Evolutionary conservation across 2,329 filamentous ascomycete species (phyloP).

Genomic region (Apiospora malaysiana): DNA sequence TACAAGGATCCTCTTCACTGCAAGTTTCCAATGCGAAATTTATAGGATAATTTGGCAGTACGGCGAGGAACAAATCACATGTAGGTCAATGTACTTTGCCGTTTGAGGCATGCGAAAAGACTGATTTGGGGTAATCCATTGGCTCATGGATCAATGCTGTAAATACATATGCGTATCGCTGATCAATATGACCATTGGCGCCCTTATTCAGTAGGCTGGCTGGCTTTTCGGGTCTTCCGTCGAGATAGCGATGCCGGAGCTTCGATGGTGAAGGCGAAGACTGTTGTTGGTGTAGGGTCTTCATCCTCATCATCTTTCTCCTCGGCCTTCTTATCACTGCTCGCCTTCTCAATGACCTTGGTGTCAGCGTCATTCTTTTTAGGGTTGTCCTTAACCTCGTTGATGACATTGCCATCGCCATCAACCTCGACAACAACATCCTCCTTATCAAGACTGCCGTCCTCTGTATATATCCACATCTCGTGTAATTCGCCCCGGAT

Average conservation of each 20-base stretch:
- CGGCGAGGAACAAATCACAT: neutral
- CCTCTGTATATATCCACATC: constrained; percentile 86
- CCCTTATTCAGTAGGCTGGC: neutral
- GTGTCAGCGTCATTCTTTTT: constrained; percentile 35
- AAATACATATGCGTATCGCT: neutral
- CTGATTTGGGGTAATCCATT: neutral
- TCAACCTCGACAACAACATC: constrained; percentile 64
- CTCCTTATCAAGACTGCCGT: constrained; percentile 60
- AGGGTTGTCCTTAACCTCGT: constrained; percentile 41
- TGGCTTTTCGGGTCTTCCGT: constrained; percentile 18
- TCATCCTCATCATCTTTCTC: constrained; percentile 34
- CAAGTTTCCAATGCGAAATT: neutral
- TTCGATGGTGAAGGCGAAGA: constrained; percentile 40
- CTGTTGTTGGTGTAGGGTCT: constrained; percentile 23
- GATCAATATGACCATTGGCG: neutral
- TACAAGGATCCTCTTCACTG: neutral
- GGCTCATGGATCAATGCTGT: neutral
- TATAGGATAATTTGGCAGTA: no score
- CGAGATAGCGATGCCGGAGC: constrained; percentile 30
- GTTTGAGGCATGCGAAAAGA: neutral
- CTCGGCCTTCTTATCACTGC: constrained; percentile 25
- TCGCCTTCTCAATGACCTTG: neutral
- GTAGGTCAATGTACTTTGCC: neutral
- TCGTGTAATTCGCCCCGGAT: constrained; percentile 72
- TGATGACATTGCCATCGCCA: constrained; percentile 51